A percentile compares a stretch with the other conserved stretches of the same genome.
Conservation (phyloP, 805 yeast species). For the Limtongia smithiae region DNA sequence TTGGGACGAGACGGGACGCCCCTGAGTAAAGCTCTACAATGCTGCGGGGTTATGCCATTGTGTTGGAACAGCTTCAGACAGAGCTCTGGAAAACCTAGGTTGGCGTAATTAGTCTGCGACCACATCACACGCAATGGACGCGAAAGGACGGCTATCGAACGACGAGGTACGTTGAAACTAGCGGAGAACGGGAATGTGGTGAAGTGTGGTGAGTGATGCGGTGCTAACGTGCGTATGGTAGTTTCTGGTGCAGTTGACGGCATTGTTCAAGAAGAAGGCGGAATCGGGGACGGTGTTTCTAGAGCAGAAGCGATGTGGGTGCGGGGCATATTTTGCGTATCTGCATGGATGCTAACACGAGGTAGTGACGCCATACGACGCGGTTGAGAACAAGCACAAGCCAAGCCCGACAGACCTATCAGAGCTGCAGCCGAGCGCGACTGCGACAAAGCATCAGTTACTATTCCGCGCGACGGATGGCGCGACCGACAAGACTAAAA, state of each 20-base stretch:
- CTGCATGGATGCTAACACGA: background rate
- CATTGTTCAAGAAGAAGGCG: slow-evolving; percentile 32
- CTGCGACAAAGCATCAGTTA: slow-evolving; percentile 49
- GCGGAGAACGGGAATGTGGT: background rate
- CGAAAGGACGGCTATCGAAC: slow-evolving; percentile 18
- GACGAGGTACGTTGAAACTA: slow-evolving; percentile 15
- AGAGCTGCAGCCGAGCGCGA: slow-evolving; percentile 6
- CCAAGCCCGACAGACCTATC: slow-evolving; percentile 13
- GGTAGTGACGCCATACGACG: slow-evolving; percentile 13
- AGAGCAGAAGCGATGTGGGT: slow-evolving; percentile 38
- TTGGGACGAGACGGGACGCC: too few species aligned
- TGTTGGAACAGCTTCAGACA: too few species aligned
- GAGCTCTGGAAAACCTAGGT: too few species aligned
- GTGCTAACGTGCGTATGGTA: too few species aligned
- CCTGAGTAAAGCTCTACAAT: slow-evolving; percentile 2
- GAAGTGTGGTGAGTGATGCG: too few species aligned
- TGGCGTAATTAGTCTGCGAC: too few species aligned
- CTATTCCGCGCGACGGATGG: slow-evolving; percentile 68
- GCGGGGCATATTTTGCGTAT: background rate
- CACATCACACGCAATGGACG: slow-evolving; percentile 12
- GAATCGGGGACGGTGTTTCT: slow-evolving; percentile 38
- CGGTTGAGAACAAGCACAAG: slow-evolving; percentile 22
- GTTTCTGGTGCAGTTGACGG: slow-evolving; percentile 34
- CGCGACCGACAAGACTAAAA: slow-evolving; percentile 41
- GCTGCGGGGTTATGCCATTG: too few species aligned